phyloP scores from a whole-genome alignment of 2,329 filamentous ascomycete species.

The Colletotrichum cereale region DNA sequence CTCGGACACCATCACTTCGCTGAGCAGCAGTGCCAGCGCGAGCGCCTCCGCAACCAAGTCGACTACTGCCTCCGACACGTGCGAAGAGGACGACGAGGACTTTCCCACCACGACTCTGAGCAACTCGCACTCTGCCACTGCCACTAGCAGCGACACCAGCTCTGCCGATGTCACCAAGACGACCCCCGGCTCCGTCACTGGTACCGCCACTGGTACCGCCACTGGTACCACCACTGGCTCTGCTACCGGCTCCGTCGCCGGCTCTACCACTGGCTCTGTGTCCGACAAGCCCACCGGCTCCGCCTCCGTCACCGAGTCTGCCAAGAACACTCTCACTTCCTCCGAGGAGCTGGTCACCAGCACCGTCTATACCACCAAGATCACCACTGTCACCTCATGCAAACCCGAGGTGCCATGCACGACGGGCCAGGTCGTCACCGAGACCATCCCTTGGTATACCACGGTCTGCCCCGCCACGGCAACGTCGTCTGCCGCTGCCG shows the following conservation, averaged over 20 bases:
- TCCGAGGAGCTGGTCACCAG: conserved; percentile 44
- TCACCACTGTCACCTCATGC: conserved; percentile 59
- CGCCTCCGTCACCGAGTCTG: conserved; percentile 10
- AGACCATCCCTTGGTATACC: conserved; percentile 51
- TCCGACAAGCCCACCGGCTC: conserved; percentile 3
- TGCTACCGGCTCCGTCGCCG: conserved; percentile 11
- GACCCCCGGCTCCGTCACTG: conserved; percentile 35
- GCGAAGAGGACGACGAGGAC: conserved; percentile 37
- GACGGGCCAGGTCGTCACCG: conserved; percentile 53
- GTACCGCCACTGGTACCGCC: conserved; percentile 14
- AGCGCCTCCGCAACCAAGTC: conserved; percentile 26
- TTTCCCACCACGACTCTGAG: conserved; percentile 5
- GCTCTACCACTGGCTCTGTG: conserved; percentile 11
- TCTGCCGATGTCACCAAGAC: conserved; percentile 18
- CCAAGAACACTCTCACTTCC: conserved; percentile 2
- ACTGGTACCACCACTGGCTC: conserved; percentile 7
- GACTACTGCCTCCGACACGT: conserved; percentile 25
- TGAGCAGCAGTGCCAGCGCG: conserved; percentile 13
- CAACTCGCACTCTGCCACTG: conserved; percentile 13
- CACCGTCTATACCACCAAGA: conserved; percentile 50
- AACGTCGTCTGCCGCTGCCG: conserved; percentile 21
- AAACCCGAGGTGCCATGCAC: conserved; percentile 53
- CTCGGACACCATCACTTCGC: conserved; percentile 6
- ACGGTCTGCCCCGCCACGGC: conserved; percentile 57
- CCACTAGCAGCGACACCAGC: conserved; percentile 36